Conservation (phyloP, 139 green algal genomes). For the Micractinium conductrix region DNA sequence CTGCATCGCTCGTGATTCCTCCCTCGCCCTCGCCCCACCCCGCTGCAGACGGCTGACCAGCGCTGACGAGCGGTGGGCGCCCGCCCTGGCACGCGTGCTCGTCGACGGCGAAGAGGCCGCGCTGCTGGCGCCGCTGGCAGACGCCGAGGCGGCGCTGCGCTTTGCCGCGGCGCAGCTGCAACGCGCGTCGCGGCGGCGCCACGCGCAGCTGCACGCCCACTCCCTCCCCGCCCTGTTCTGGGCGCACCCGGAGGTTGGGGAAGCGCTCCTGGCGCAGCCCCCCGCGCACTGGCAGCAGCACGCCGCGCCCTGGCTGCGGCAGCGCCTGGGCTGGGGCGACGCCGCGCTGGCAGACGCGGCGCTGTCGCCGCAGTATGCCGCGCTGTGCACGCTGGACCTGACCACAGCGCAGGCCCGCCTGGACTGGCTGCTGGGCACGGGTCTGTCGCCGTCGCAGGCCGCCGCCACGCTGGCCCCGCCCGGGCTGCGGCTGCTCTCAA, state of each 20-base stretch:
- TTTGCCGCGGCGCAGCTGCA: conserved; percentile 9
- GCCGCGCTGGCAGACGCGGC: conserved; percentile 8
- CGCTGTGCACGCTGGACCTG: not conserved
- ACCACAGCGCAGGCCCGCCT: not conserved
- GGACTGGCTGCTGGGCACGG: not conserved
- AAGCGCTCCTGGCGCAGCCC: conserved; percentile 17
- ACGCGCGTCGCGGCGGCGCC: not conserved
- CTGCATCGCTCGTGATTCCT: too few relatives aligned
- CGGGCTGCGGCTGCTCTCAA: not conserved
- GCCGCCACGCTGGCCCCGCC: not conserved
- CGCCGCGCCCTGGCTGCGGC: conserved; percentile 16
- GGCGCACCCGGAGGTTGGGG: not conserved
- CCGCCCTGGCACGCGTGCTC: not conserved
- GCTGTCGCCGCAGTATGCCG: not conserved
- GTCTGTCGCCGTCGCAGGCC: not conserved
- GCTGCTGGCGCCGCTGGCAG: not conserved
- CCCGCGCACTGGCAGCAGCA: not conserved
- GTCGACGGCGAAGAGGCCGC: not conserved
- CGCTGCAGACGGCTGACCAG: not conserved
- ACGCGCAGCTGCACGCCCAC: not conserved
- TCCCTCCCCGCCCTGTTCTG: not conserved
- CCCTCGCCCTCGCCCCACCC: too few relatives aligned
- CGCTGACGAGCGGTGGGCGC: not conserved
- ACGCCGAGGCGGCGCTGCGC: conserved; percentile 3
- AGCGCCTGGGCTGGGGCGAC: conserved; percentile 18